A percentile compares a stretch with the other conserved stretches of the same genome.
Evolutionary conservation across 257 asterid species (phyloP).

Genomic region (Vinca minor): DNA sequence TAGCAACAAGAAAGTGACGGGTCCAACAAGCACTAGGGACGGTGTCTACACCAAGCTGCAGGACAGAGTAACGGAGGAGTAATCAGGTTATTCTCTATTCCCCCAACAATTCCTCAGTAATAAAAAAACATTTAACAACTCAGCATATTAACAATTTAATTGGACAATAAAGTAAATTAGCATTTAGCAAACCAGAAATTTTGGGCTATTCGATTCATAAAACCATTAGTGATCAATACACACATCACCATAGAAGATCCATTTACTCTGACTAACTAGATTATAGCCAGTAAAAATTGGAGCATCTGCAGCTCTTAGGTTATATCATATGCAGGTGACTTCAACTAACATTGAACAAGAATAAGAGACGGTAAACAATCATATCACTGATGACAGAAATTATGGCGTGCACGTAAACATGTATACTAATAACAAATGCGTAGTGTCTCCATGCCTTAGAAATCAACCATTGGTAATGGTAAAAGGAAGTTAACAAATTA

Average conservation of each 20-base stretch:
- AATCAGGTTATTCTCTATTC: no score
- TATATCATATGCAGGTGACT: not conserved
- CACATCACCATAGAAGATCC: not conserved
- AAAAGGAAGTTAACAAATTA: no score
- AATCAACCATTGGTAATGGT: not conserved
- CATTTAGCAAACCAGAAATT: not conserved
- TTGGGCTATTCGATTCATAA: not conserved
- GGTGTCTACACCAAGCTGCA: slow-evolving; percentile 83
- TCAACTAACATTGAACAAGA: not conserved
- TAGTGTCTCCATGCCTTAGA: not conserved
- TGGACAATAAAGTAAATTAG: not conserved
- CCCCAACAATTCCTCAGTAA: not conserved
- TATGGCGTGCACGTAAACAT: not conserved
- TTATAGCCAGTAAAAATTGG: not conserved
- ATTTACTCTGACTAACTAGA: not conserved
- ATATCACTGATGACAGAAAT: not conserved
- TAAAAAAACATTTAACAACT: not conserved
- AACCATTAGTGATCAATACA: not conserved
- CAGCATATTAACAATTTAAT: not conserved
- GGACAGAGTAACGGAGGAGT: slow-evolving; percentile 38
- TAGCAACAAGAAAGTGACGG: slow-evolving; percentile 75
- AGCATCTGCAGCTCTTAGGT: not conserved
- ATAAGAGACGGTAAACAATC: not conserved
- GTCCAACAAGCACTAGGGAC: slow-evolving; percentile 91
- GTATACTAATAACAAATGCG: not conserved